A percentile compares a stretch with the other conserved stretches of the same genome.
These are phyloP conservation scores for Colletotrichum sidae DNA, from an alignment of 2,329 filamentous ascomycete species.

Conservation along the genomic window DNA sequence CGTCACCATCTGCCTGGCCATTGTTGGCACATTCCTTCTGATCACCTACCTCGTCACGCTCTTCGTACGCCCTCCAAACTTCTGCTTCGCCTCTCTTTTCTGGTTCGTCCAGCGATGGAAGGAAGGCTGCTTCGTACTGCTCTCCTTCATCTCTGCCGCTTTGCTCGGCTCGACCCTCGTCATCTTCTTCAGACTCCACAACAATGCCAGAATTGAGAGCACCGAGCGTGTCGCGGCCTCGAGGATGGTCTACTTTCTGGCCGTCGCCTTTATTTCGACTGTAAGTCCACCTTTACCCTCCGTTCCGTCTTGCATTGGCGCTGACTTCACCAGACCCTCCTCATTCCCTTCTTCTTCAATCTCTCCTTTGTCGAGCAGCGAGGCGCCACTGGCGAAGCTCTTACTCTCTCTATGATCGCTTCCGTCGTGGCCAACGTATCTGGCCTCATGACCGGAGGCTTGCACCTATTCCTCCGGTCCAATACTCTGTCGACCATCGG, in stretches of 20 bases:
- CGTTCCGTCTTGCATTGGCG: background rate
- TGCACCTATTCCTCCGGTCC: conserved; percentile 76
- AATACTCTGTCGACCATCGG: conserved; percentile 68
- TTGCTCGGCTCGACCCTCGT: conserved; percentile 63
- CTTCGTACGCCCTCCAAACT: conserved; percentile 64
- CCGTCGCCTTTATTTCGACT: conserved; percentile 66
- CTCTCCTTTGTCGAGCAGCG: conserved; percentile 59
- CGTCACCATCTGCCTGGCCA: conserved; percentile 65
- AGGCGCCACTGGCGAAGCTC: conserved; percentile 51
- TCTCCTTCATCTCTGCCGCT: conserved; percentile 62
- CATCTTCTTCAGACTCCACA: conserved; percentile 69
- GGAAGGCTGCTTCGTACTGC: conserved; percentile 65
- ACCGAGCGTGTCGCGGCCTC: conserved; percentile 73
- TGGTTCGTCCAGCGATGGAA: conserved; percentile 75
- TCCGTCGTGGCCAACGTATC: conserved; percentile 75
- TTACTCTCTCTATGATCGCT: conserved; percentile 70
- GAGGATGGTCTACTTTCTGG: conserved; percentile 76
- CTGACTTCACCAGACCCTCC: conserved; percentile 60
- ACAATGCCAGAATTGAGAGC: conserved; percentile 64
- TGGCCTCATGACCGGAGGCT: conserved; percentile 72
- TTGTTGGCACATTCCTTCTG: conserved; percentile 63
- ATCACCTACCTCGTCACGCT: conserved; percentile 69
- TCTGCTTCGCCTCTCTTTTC: conserved; percentile 75
- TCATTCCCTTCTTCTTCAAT: conserved; percentile 73
- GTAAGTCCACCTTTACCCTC: conserved; percentile 54